Percentiles rank a stretch among this genome's conserved stretches.
phyloP scores from a whole-genome alignment of 2,329 filamentous ascomycete genomes.

The Ascochyta fabae region DNA sequence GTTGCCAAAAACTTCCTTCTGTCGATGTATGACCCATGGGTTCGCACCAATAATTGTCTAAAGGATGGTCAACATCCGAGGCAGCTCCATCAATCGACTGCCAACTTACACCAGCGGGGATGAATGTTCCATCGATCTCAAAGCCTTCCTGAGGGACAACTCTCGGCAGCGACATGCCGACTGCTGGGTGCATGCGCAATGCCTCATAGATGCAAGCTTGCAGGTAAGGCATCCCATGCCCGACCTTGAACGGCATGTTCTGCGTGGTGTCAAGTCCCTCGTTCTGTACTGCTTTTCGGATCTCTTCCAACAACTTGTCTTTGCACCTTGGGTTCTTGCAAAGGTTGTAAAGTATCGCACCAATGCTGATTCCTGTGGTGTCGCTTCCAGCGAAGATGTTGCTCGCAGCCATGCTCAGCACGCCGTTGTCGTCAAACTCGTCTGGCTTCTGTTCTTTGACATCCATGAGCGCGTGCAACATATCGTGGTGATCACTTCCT shows the following conservation, averaged over 20 bases:
- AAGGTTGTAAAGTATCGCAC: slow-evolving; percentile 30
- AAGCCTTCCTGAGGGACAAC: slow-evolving; percentile 24
- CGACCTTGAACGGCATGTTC: slow-evolving; percentile 20
- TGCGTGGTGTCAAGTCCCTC: background rate
- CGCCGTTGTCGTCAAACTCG: slow-evolving; percentile 45
- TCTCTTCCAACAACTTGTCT: slow-evolving; percentile 24
- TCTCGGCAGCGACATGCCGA: slow-evolving; percentile 26
- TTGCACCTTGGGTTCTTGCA: slow-evolving; percentile 24
- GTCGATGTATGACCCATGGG: slow-evolving; percentile 24
- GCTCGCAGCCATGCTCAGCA: slow-evolving; percentile 48
- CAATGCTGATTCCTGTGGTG: slow-evolving; percentile 51
- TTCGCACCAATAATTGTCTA: slow-evolving; percentile 22
- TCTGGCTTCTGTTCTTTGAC: slow-evolving; percentile 46
- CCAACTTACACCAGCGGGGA: slow-evolving; percentile 20
- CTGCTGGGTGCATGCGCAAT: slow-evolving; percentile 29
- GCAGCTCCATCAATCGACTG: too few relatives aligned
- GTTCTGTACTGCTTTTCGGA: slow-evolving; percentile 16
- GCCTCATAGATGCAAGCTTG: slow-evolving; percentile 32
- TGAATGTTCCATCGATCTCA: slow-evolving; percentile 17
- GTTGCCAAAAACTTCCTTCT: slow-evolving; percentile 21
- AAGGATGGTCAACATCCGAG: background rate
- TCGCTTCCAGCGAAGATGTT: slow-evolving; percentile 52
- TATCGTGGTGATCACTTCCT: slow-evolving; percentile 38
- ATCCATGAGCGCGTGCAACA: slow-evolving; percentile 47
- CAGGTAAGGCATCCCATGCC: slow-evolving; percentile 30